Evolutionary conservation across 163 green algal species (phyloP), one percentile per base, ranked within the genome.

Genomic region (Scenedesmus sp.): DNA sequence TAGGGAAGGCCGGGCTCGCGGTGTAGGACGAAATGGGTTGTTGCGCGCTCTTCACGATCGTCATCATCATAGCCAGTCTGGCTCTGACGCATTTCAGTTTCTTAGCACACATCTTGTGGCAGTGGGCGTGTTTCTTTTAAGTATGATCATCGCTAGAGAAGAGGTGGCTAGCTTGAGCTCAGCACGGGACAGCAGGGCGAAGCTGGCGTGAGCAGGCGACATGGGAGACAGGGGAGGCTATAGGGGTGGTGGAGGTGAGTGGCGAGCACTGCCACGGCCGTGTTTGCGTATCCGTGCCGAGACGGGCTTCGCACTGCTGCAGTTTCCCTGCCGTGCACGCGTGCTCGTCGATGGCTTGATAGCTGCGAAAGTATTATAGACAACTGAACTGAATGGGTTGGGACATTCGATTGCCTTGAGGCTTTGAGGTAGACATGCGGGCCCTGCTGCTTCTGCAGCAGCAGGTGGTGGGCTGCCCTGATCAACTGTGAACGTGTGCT

Each of bases 171-270:
- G 70, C 23, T 52, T 23, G 0, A 52, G 23, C 7, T 52, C 5
- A 79, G 23, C 23, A 52, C 20, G 23, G 20, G 20, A 52, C 70
- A 52, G 23, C 13, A 52, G 70, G 20, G 70, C 13, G 23, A 5
- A 52, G 70, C 70, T 79, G 70, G 20, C 23, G 3, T 52, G 70
- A 79, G 70, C 76, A 15, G 34, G 34, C 76, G 76, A 59, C 1
- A 84, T 84, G 76, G 76, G 34, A 59, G 76, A 84, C n/a, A 56
- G 76, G 12, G 76, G 76, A 60, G 76, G 76, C 12, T 84, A 59
- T 59, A 56, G 76, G 34, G 76, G 76, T 60, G 76, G 76, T 57
- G 34, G 76, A 59, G 76, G 76, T 84, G 76, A 84, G 76, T 10
- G 20, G 34, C 1, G 2, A 52, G 70, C 5, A 13, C 18, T 3